phyloP scores from a whole-genome alignment of 2,329 filamentous ascomycete species.

The Xylaria sp. region DNA sequence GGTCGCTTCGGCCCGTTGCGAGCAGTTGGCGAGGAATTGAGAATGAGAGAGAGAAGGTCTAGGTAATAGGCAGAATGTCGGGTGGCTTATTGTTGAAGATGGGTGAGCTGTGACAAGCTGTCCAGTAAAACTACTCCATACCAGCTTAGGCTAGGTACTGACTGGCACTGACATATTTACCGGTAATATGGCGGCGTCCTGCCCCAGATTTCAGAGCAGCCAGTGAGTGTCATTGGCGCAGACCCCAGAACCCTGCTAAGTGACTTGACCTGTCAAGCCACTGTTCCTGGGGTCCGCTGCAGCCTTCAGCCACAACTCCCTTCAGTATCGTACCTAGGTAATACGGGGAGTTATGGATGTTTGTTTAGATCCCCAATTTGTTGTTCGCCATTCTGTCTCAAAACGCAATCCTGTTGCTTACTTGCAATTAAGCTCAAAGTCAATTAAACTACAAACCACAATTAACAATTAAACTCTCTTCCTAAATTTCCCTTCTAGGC shows the following conservation, averaged over 20 bases:
- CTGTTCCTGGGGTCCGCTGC: no score
- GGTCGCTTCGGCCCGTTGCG: conserved; percentile 2
- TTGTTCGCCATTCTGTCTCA: background rate
- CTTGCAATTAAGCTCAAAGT: no score
- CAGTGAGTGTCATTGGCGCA: background rate
- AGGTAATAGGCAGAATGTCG: background rate
- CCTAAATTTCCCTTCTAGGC: background rate
- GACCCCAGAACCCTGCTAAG: no score
- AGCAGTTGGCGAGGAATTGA: conserved; percentile 9
- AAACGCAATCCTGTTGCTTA: background rate
- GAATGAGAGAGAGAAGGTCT: background rate
- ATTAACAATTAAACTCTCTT: background rate
- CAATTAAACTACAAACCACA: no score
- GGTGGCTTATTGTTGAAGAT: background rate
- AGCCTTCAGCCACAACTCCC: no score
- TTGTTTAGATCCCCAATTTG: no score
- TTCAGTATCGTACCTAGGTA: no score
- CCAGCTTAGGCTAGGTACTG: no score
- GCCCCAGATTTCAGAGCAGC: background rate
- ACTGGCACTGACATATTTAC: background rate
- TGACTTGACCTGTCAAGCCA: no score
- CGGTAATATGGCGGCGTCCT: background rate
- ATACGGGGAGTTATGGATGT: no score
- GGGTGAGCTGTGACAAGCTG: conserved; percentile 21
- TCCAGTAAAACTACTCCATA: no score